Base-by-base conservation (phyloP, 805 yeast species). In the Ogataea salicorniae region DNA sequence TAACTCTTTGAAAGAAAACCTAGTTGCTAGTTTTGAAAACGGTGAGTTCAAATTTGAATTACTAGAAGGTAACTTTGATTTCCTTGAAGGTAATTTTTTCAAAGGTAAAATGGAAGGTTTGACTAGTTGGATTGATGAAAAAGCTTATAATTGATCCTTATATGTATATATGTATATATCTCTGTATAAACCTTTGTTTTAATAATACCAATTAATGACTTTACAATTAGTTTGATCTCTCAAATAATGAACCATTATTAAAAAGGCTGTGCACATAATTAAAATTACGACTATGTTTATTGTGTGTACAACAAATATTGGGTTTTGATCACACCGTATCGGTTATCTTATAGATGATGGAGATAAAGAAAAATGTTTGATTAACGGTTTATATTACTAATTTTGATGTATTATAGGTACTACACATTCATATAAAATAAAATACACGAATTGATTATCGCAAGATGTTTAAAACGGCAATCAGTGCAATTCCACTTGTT, bases 121-220 rank as follows among this genome's bases (percentile, higher is more conserved):
- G 89, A 79, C 76, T 53, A 75, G 81, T 53, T 91, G 96, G 96
- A 72, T 91, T 34, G 84, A 81, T 53, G 91, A 84, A 61, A 75
- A 78, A 55, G 84, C 83, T 14, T 85, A 83, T 26, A 86, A 86
- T 52, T 71, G 46, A 46, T 39, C 4, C 20, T 22, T 15, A n/a
- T 39, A 22, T 33, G 33, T 9, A 34, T 38, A 43, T 39, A 14
- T 16, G 11, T 26, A 20, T 39, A 22, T 45, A 37, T 26, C 35
- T 17, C 20, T 36, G 45, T 35, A n/a, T 37, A 31, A 29, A 15
- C 35, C 31, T 15, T 26, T 36, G 16, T 7, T 34, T 15, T 14
- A 20, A 17, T 22, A 17, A 37, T 20, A 20, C 18, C 4, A 36
- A 20, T 20, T 11, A 36, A 36, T 36, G 14, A 8, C 22, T 18